Evolutionary conservation across 2,329 filamentous ascomycete genomes (phyloP).

Genomic region (Aspergillus japonicus): DNA sequence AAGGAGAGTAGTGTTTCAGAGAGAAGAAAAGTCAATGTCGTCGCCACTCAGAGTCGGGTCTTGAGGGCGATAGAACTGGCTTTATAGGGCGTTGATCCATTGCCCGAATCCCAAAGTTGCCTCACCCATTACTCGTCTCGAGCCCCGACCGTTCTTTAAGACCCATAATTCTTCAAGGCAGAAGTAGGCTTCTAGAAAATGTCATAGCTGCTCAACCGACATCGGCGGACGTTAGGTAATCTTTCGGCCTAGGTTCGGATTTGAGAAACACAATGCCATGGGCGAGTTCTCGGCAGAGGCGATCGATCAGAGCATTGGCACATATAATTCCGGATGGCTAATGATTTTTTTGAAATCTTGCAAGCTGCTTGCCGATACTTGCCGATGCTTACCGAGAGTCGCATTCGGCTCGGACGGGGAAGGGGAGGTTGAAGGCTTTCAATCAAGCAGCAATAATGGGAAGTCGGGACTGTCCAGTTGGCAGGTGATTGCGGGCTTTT

Average conservation of each 20-base stretch:
- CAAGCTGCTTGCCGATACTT: no score
- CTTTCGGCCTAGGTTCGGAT: constrained; percentile 7
- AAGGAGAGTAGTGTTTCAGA: neutral
- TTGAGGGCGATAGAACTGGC: neutral
- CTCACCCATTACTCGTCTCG: neutral
- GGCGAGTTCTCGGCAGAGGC: neutral
- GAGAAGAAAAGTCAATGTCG: neutral
- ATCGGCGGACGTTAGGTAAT: constrained; percentile 9
- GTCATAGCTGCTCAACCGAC: constrained; percentile 2
- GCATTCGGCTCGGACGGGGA: neutral
- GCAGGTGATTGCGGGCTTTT: neutral
- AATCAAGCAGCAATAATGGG: neutral
- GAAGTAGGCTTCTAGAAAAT: neutral
- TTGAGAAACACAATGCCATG: neutral
- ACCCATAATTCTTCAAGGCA: neutral
- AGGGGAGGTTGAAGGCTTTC: neutral
- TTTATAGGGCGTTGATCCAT: neutral
- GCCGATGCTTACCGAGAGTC: neutral
- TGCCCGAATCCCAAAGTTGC: neutral
- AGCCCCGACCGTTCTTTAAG: neutral
- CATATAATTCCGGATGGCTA: no score
- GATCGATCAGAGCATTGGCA: neutral
- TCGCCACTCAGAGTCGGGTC: neutral
- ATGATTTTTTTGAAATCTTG: no score
- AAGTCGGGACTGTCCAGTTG: no score